Evolutionary conservation across 495 filamentous ascomycete genomes (phyloP).

Genomic region (Talaromyces borbonicus): DNA sequence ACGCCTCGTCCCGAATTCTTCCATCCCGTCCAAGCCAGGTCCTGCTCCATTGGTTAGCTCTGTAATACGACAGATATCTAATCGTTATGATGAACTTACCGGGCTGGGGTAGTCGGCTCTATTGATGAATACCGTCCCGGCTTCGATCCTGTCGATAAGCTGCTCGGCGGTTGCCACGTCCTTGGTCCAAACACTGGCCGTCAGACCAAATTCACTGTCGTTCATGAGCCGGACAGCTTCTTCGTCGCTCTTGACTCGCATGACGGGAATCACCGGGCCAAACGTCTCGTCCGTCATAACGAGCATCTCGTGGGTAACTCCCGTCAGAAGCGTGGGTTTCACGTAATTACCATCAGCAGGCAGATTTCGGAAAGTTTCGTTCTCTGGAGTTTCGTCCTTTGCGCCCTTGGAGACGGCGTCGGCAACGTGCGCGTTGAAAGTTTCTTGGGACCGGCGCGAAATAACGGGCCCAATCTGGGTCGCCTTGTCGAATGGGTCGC

Average conservation of each 20-base stretch:
- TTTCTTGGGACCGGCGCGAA: conserved; percentile 60
- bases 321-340: conserved; percentile 70
- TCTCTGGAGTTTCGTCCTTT: conserved; percentile 70
- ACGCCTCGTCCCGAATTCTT: conserved; percentile 90
- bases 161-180: conserved; percentile 68
- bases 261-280: conserved; percentile 86
- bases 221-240: conserved; percentile 88
- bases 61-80: conserved; percentile 9
- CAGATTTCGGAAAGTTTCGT: conserved; percentile 58
- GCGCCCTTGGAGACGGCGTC: conserved; percentile 83
- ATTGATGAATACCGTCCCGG: conserved; percentile 95
- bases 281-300: conserved; percentile 97
- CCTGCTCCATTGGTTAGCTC: conserved; percentile 38
- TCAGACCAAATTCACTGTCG: conserved; percentile 87
- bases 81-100: conserved; percentile 44
- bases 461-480: conserved; percentile 88
- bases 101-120: conserved; percentile 87
- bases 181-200: conserved; percentile 97
- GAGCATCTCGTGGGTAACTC: conserved; percentile 75
- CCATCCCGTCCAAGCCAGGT: conserved; percentile 97
- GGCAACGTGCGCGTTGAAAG: conserved; percentile 70
- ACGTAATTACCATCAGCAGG: conserved; percentile 74
- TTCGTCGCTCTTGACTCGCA: conserved; percentile 76
- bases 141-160: conserved; percentile 73
- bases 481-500: conserved; percentile 66